Conservation (phyloP, 192 early-diverging fungal species). For the Coemansia javaensis region DNA sequence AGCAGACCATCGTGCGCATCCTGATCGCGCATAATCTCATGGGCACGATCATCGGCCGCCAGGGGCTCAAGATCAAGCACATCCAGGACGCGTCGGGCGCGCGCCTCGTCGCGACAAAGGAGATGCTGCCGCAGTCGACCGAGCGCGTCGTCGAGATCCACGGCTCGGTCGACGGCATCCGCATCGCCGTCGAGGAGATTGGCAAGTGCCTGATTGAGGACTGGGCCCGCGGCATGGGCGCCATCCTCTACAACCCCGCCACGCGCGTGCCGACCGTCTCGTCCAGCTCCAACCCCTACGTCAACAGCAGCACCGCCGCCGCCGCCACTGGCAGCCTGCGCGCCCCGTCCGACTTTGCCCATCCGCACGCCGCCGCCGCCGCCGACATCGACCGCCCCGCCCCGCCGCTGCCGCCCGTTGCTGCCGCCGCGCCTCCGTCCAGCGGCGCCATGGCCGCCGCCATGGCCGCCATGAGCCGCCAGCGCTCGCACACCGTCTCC, state of each 20-base stretch:
- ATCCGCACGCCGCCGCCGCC: no score
- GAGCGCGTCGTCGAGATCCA: constrained; percentile 88
- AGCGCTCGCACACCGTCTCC: constrained; percentile 51
- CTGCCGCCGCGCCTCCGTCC: constrained; percentile 3
- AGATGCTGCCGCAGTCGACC: constrained; percentile 87
- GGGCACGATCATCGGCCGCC: constrained; percentile 91
- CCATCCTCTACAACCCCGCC: constrained; percentile 80
- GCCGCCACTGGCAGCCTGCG: no score
- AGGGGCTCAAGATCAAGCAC: constrained; percentile 90
- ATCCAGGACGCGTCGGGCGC: constrained; percentile 89
- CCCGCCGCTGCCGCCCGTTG: constrained; percentile 3
- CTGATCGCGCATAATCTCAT: constrained; percentile 89
- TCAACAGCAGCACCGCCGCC: no score
- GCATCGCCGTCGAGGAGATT: constrained; percentile 78
- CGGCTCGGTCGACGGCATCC: constrained; percentile 80
- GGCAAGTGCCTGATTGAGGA: constrained; percentile 82
- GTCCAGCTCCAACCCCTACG: constrained; percentile 48
- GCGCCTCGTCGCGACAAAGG: constrained; percentile 81
- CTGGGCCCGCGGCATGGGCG: constrained; percentile 75
- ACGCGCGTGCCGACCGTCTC: constrained; percentile 51
- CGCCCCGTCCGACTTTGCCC: constrained; percentile 38
- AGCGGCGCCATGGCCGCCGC: constrained; percentile 16
- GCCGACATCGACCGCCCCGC: constrained; percentile 33
- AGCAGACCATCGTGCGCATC: constrained; percentile 68
- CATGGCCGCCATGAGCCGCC: constrained; percentile 39